Conservation (phyloP, 345 rosid species). For the Aquilaria sinensis region DNA sequence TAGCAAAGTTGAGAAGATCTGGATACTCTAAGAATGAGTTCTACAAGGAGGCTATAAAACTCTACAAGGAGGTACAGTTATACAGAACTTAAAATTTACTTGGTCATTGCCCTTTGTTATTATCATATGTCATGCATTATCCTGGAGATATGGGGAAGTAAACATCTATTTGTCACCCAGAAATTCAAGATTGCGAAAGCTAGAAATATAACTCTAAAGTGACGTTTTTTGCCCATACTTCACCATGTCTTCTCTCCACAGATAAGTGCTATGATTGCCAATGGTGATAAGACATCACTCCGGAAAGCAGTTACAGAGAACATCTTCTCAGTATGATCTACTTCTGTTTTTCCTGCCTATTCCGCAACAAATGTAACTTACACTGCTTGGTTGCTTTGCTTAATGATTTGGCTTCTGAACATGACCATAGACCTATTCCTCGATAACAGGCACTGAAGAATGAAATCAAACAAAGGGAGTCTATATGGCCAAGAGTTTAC, state of each 20-base stretch:
- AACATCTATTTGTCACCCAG: too few species aligned
- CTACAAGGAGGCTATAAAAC: slow-evolving; percentile 65
- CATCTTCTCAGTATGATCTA: slow-evolving; percentile 83
- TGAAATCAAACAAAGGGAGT: slow-evolving; percentile 82
- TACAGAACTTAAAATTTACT: neutral
- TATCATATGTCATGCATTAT: neutral
- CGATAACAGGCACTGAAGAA: slow-evolving; percentile 62
- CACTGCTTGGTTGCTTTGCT: too few species aligned
- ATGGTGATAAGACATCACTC: slow-evolving; percentile 68
- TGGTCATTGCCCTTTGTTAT: too few species aligned
- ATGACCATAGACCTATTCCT: too few species aligned
- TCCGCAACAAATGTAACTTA: too few species aligned
- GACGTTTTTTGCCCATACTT: slow-evolving; percentile 1
- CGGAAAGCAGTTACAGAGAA: slow-evolving; percentile 82
- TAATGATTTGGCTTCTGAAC: too few species aligned
- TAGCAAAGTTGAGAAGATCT: slow-evolving; percentile 71
- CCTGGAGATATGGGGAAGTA: too few species aligned
- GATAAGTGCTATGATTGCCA: slow-evolving; percentile 68
- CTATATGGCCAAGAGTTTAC: slow-evolving; percentile 56
- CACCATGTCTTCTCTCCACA: slow-evolving; percentile 24
- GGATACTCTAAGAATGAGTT: slow-evolving; percentile 78
- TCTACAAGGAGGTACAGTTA: slow-evolving; percentile 69
- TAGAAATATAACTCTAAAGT: too few species aligned
- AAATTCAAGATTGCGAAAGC: too few species aligned
- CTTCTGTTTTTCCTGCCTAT: slow-evolving; percentile 9